Conservation (phyloP, 2,329 filamentous ascomycete genomes). For the Colletotrichum euphorbiae region DNA sequence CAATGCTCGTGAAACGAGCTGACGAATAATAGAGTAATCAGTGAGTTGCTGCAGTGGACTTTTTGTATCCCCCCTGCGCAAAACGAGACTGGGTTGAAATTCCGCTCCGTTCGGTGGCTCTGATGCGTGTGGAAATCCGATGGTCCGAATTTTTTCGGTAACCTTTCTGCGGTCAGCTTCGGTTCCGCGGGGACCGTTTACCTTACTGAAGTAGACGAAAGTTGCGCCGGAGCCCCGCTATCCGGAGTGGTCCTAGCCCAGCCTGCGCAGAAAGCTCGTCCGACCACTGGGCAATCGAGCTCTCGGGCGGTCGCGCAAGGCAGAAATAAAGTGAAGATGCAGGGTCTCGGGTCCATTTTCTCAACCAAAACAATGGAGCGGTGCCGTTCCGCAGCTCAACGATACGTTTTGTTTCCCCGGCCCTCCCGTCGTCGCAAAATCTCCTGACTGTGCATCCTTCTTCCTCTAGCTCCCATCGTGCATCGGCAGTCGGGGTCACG, state of each 20-base stretch:
- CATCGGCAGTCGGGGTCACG: background rate
- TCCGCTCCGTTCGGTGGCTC: slow-evolving; percentile 27
- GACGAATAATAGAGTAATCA: background rate
- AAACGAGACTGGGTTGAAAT: slow-evolving; percentile 19
- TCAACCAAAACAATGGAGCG: slow-evolving; percentile 39
- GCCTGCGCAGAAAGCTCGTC: background rate
- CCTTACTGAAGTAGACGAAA: slow-evolving; percentile 2
- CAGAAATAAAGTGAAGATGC: slow-evolving; percentile 37
- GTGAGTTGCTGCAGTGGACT: background rate
- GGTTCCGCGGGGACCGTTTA: slow-evolving; percentile 21
- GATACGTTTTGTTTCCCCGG: slow-evolving; percentile 11
- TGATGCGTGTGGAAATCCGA: slow-evolving; percentile 34
- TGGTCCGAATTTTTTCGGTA: slow-evolving; percentile 35
- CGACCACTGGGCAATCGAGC: slow-evolving; percentile 30
- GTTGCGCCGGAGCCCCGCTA: slow-evolving; percentile 30
- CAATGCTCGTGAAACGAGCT: background rate
- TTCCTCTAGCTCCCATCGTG: background rate
- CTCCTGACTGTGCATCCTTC: background rate
- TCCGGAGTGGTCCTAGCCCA: slow-evolving; percentile 15
- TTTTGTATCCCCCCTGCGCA: slow-evolving; percentile 10
- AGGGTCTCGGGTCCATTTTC: slow-evolving; percentile 35
- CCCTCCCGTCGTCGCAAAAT: slow-evolving; percentile 13
- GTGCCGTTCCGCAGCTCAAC: slow-evolving; percentile 28
- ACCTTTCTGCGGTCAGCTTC: slow-evolving; percentile 1
- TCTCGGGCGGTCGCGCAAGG: slow-evolving; percentile 38